Percentiles rank a stretch among this genome's conserved stretches.
Evolutionary conservation across 768 basidiomycete genomes (phyloP).

Genomic region (Thelephora ganbajun): DNA sequence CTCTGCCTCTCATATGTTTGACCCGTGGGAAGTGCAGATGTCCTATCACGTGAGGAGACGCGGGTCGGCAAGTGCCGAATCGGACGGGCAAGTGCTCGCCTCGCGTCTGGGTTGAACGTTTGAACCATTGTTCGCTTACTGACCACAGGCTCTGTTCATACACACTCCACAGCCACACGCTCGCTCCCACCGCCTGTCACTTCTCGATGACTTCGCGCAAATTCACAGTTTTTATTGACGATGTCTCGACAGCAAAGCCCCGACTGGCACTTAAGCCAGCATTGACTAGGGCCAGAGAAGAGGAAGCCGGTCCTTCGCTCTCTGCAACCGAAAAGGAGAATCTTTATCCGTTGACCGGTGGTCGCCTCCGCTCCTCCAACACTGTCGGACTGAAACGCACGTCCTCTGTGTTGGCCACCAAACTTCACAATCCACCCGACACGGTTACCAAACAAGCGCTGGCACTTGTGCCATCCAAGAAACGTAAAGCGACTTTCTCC

Average conservation of each 20-base stretch:
- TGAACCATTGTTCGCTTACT: too few relatives aligned
- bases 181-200: background rate
- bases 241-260: slow-evolving; percentile 4
- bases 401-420: slow-evolving; percentile 18
- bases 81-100: background rate
- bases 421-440: slow-evolving; percentile 10
- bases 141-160: too few relatives aligned
- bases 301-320: slow-evolving; percentile 10
- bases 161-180: background rate
- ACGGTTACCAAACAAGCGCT: slow-evolving; percentile 6
- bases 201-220: slow-evolving; percentile 6
- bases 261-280: slow-evolving; percentile 14
- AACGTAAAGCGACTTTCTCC: slow-evolving; percentile 4
- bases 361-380: slow-evolving; percentile 31
- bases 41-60: slow-evolving; percentile 1
- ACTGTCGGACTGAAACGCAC: slow-evolving; percentile 51
- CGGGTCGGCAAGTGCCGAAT: background rate
- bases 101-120: too few relatives aligned
- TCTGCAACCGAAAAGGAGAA: slow-evolving; percentile 58
- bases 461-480: slow-evolving; percentile 7
- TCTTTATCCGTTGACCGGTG: slow-evolving; percentile 60
- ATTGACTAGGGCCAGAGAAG: slow-evolving; percentile 7
- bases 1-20: too few relatives aligned
- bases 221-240: slow-evolving; percentile 16
- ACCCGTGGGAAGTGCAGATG: background rate